A percentile compares a stretch with the other conserved stretches of the same genome.
These are phyloP conservation scores for Globisporangium radiosum DNA, from an alignment of 352 stramenopile species.

Conservation along the genomic window DNA sequence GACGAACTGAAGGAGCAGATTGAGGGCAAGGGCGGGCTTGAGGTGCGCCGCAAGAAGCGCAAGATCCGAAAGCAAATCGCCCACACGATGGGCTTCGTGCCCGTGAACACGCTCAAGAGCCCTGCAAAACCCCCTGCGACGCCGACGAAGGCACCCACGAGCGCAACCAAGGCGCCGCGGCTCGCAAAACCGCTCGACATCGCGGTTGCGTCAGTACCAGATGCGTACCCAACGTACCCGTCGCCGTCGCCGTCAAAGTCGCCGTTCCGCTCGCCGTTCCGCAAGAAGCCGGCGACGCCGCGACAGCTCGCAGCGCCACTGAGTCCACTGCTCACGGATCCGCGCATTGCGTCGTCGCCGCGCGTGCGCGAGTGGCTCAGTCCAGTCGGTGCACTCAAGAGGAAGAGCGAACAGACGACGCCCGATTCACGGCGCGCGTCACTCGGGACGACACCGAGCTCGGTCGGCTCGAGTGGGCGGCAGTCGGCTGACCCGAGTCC, in stretches of 20 bases:
- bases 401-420: constrained; percentile 17
- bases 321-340: constrained; percentile 16
- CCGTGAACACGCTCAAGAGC: constrained; percentile 62
- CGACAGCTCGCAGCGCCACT: constrained; percentile 18
- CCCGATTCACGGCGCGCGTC: constrained; percentile 27
- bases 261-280: constrained; percentile 68
- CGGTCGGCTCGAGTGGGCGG: constrained; percentile 7
- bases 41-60: constrained; percentile 64
- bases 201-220: constrained; percentile 32
- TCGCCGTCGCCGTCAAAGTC: constrained; percentile 57
- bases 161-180: constrained; percentile 39
- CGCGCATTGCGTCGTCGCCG: constrained; percentile 14
- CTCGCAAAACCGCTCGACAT: constrained; percentile 39
- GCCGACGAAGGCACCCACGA: constrained; percentile 27
- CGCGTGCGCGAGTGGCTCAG: constrained; percentile 62
- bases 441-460: constrained; percentile 6
- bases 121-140: constrained; percentile 33
- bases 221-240: constrained; percentile 29
- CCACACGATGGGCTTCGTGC: constrained; percentile 56
- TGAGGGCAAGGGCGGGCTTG: constrained; percentile 39
- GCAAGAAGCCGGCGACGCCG: constrained; percentile 44
- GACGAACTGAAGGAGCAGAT: constrained; percentile 58
- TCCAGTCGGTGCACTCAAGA: constrained; percentile 34
- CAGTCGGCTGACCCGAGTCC: constrained; percentile 9
- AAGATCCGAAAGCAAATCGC: constrained; percentile 73